These are phyloP conservation scores for Acorus gramineus DNA, from an alignment of 106 monocot species.

Conservation along the genomic window DNA sequence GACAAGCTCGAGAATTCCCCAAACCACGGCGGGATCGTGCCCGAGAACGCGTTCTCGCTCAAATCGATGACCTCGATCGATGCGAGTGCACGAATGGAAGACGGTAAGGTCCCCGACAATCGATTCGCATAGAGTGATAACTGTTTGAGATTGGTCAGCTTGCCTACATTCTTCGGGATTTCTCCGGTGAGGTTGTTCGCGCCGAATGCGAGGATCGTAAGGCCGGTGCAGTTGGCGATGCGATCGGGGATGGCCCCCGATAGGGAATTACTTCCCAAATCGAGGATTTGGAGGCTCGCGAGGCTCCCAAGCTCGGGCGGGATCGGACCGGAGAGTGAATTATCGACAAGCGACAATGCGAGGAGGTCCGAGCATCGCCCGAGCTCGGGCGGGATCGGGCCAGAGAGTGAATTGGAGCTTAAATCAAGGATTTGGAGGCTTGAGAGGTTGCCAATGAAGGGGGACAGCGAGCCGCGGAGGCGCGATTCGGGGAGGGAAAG, in stretches of 20 bases:
- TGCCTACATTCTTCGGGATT: slow-evolving; percentile 49
- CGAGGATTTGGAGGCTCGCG: slow-evolving; percentile 35
- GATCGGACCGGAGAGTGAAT: slow-evolving; percentile 43
- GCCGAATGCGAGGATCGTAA: slow-evolving; percentile 22
- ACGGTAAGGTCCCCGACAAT: slow-evolving; percentile 46
- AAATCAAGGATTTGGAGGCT: slow-evolving; percentile 54
- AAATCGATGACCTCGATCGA: slow-evolving; percentile 44
- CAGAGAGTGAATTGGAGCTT: slow-evolving; percentile 38
- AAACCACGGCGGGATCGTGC: slow-evolving; percentile 38
- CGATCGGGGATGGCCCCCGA: slow-evolving; percentile 48
- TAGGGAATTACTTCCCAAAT: slow-evolving; percentile 41
- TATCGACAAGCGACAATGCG: slow-evolving; percentile 25
- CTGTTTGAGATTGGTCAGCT: slow-evolving; percentile 34
- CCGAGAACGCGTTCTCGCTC: slow-evolving; percentile 50
- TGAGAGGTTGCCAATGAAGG: slow-evolving; percentile 57
- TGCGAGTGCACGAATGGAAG: slow-evolving; percentile 38
- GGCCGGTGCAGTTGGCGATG: slow-evolving; percentile 49
- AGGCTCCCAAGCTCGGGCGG: slow-evolving; percentile 46
- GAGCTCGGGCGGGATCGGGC: slow-evolving; percentile 51
- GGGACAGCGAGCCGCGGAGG: slow-evolving; percentile 45
- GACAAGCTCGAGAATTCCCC: slow-evolving; percentile 51
- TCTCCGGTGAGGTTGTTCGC: slow-evolving; percentile 53
- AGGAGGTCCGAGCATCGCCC: slow-evolving; percentile 33
- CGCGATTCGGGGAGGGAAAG: slow-evolving; percentile 21
- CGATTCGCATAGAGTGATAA: slow-evolving; percentile 34